Percentiles rank a stretch among this genome's conserved stretches.
phyloP scores from a whole-genome alignment of 495 filamentous ascomycete species.

The Rusavskia elegans region DNA sequence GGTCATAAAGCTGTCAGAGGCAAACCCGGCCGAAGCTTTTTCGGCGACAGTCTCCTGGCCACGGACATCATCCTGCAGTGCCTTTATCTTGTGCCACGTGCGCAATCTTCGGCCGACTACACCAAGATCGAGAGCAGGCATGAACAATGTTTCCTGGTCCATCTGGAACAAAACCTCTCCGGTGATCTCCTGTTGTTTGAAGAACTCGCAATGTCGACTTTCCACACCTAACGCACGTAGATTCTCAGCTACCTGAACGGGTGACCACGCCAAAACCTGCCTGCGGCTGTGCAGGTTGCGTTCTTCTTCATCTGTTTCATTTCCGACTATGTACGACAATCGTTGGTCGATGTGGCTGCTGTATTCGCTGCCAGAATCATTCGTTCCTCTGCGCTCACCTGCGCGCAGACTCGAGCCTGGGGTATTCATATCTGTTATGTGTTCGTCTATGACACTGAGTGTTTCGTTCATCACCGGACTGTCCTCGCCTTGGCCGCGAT shows the following conservation, averaged over 20 bases:
- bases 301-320: conserved; percentile 67
- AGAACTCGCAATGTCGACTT: conserved; percentile 74
- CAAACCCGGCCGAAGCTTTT: conserved; percentile 15
- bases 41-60: conserved; percentile 15
- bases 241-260: conserved; percentile 67
- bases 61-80: conserved; percentile 69
- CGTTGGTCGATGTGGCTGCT: conserved; percentile 62
- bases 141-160: conserved; percentile 81
- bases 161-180: conserved; percentile 88
- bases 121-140: conserved; percentile 91
- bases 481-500: conserved; percentile 31
- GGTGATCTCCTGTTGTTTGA: conserved; percentile 88
- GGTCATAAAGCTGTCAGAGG: conserved; percentile 17
- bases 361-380: conserved; percentile 80
- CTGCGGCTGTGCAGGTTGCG: conserved; percentile 36
- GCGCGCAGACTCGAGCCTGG: conserved; percentile 41
- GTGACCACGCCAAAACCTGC: conserved; percentile 59
- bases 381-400: conserved; percentile 40
- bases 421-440: conserved; percentile 85
- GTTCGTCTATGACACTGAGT: conserved; percentile 91
- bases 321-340: conserved; percentile 76
- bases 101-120: conserved; percentile 75
- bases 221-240: conserved; percentile 71
- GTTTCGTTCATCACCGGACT: conserved; percentile 95
- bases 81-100: conserved; percentile 90